phyloP scores from a whole-genome alignment of 768 basidiomycete genomes.

The Suillus ampliporus region DNA sequence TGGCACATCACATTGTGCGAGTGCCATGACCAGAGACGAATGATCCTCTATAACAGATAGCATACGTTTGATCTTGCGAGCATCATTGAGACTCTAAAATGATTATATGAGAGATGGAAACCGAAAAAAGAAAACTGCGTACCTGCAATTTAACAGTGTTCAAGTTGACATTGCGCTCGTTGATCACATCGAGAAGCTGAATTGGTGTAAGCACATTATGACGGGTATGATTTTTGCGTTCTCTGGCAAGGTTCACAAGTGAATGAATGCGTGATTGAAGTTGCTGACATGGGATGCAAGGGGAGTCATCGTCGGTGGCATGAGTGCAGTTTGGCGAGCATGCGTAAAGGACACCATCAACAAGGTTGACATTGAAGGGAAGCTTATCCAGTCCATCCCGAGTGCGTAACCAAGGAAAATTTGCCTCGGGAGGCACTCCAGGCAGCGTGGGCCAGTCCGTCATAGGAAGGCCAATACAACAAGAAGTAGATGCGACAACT shows the following conservation, averaged over 20 bases:
- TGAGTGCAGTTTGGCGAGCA: conserved; percentile 9
- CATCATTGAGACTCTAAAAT: conserved; percentile 8
- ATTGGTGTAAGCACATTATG: not conserved
- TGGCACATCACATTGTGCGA: conserved; percentile 5
- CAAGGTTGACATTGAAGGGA: conserved; percentile 3
- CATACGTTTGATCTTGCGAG: not conserved
- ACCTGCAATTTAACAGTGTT: conserved; percentile 8
- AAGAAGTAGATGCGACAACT: not conserved
- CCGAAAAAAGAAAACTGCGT: not conserved
- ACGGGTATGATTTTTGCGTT: too few species aligned
- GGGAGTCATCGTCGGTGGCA: not conserved
- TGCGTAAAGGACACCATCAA: conserved; percentile 3
- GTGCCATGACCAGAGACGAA: conserved; percentile 2
- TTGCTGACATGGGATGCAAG: conserved; percentile 3
- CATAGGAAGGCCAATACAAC: conserved; percentile 6
- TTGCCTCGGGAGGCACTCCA: conserved; percentile 2
- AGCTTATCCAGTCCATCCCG: conserved; percentile 2
- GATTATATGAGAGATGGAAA: not conserved
- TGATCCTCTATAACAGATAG: not conserved
- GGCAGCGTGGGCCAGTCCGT: conserved; percentile 1
- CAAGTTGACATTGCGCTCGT: not conserved
- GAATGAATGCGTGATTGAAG: not conserved
- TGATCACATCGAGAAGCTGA: conserved; percentile 5
- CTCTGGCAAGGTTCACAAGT: not conserved
- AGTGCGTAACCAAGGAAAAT: conserved; percentile 8